Base-by-base conservation (phyloP, 2,329 filamentous ascomycete species). In the Proliferodiscus dingleyae region DNA sequence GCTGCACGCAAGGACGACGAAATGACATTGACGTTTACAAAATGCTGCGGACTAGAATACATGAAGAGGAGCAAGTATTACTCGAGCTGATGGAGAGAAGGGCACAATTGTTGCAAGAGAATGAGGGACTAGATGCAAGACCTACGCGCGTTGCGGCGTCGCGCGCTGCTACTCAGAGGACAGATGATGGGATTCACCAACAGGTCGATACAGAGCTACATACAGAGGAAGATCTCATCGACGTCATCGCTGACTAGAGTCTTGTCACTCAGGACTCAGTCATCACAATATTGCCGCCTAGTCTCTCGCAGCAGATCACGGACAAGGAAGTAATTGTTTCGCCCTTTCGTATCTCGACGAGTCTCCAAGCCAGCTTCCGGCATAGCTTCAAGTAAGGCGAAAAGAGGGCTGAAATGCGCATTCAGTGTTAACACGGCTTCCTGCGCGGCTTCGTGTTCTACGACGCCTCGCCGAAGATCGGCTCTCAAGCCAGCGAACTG, bases 141-240 rank as follows among this genome's bases (percentile, higher is more conserved):
- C 39, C 41, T 37, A 26, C 24, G 19, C 15, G 11, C 11, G 34
- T 8, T 22, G 41, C 34, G 19, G 26, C 44, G 18, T 38, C 45
- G 22, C 41, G 37, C 33, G 11, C 36, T 18, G 8, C 33, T 15
- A 44, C 47, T 30, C 9, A 15, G 32, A 44, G 40, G 32, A 28
- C 24, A 22, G 34, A 28, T 7, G 46, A 34, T 21, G n/a, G 9
- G 11, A 19, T 19, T 13, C 16, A 16, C 21, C 21, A 41, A 6
- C 21, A 28, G 15, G 30, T 10, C 8, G 8, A 9, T 23, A 23
- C 23, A 43, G 24, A 32, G 28, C 10, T n/a, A n/a, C n/a, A 19
- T 16, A 3, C 5, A 16, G 38, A 50, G 23, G 47, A 46, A 11
- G 43, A 50, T 44, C 47, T 50, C 18, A 50, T 50, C 37, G 43